A percentile compares a stretch with the other conserved stretches of the same genome.
phyloP scores from a whole-genome alignment of 83 land plant species.

The Isoetes engelmannii region DNA sequence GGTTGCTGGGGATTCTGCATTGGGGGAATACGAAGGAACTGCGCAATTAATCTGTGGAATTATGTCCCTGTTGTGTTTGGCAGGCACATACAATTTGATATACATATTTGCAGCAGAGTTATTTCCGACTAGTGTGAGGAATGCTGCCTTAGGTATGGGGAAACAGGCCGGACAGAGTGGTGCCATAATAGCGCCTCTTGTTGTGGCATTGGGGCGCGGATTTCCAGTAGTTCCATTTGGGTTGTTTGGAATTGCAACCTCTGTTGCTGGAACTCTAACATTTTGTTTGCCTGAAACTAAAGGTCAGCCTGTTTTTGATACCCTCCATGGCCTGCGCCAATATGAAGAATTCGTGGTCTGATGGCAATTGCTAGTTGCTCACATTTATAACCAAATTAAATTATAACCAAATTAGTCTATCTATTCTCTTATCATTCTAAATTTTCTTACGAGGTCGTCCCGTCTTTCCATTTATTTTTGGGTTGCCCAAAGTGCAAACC shows the following conservation, averaged over 20 bases:
- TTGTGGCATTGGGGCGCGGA: conserved; percentile 34
- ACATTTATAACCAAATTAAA: no score
- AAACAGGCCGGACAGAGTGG: conserved; percentile 41
- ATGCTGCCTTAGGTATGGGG: conserved; percentile 39
- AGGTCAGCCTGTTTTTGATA: conserved; percentile 34
- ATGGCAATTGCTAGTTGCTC: no score
- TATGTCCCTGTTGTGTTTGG: conserved; percentile 31
- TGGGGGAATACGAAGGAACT: no score
- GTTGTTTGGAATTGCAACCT: conserved; percentile 35
- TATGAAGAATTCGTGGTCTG: no score
- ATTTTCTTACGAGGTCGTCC: no score
- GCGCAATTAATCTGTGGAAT: no score
- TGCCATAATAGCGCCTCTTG: conserved; percentile 31
- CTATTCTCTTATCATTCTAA: no score
- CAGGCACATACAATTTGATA: conserved; percentile 26
- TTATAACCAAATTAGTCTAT: no score
- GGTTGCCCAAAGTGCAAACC: no score
- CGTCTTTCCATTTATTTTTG: no score
- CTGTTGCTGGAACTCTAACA: conserved; percentile 30
- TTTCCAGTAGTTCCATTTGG: conserved; percentile 19
- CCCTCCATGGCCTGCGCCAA: no score
- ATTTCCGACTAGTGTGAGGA: conserved; percentile 49
- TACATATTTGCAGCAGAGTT: conserved; percentile 35
- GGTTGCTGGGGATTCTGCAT: no score
- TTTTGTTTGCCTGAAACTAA: conserved; percentile 48